Evolutionary conservation across 495 filamentous ascomycete genomes (phyloP).

Genomic region (Penicillium chermesinum): DNA sequence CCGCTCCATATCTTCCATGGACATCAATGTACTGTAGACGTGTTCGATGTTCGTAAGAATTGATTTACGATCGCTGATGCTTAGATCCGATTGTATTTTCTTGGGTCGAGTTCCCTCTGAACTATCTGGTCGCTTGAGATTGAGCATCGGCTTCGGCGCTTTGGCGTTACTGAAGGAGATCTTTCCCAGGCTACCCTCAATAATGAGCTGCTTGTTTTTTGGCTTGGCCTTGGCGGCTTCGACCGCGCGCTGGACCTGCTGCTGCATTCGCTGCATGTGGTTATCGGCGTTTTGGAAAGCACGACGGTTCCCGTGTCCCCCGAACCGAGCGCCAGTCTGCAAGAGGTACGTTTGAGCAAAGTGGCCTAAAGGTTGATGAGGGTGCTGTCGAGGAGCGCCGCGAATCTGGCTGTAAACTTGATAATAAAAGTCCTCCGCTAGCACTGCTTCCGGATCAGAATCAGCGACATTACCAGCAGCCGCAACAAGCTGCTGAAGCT

Average conservation of each 20-base stretch:
- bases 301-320: constrained; percentile 56
- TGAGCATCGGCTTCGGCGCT: constrained; percentile 88
- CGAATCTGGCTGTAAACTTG: constrained; percentile 94
- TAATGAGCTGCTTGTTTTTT: constrained; percentile 96
- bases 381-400: constrained; percentile 77
- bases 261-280: constrained; percentile 98
- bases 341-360: constrained; percentile 98
- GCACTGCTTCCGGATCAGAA: constrained; percentile 67
- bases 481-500: constrained; percentile 90
- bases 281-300: constrained; percentile 79
- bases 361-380: constrained; percentile 84
- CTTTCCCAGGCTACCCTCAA: constrained; percentile 97
- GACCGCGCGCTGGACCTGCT: constrained; percentile 94
- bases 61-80: constrained; percentile 69
- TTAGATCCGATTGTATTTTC: constrained; percentile 43
- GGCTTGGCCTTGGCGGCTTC: constrained; percentile 95
- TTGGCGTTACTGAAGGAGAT: constrained; percentile 99
- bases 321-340: constrained; percentile 77
- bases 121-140: constrained; percentile 85
- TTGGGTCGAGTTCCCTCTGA: constrained; percentile 46
- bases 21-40: constrained; percentile 82
- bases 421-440: constrained; percentile 96
- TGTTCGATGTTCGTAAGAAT: constrained; percentile 79
- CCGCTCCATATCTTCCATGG: constrained; percentile 91
- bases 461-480: constrained; percentile 83